These are phyloP conservation scores for Galerina marginata DNA, from an alignment of 768 basidiomycete species.

Conservation along the genomic window DNA sequence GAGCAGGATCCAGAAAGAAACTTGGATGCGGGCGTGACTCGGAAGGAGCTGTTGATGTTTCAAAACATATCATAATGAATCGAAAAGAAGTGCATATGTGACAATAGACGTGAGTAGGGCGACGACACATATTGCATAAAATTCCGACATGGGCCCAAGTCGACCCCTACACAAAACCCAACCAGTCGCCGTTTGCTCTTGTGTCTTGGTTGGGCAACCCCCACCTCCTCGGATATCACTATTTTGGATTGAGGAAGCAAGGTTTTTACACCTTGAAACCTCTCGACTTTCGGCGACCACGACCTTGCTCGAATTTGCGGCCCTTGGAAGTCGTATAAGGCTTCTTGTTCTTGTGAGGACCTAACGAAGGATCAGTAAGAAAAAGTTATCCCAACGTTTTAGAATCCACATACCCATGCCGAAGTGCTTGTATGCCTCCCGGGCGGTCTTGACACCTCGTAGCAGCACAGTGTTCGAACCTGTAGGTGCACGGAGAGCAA, in stretches of 20 bases:
- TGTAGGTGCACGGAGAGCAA: constrained; percentile 92
- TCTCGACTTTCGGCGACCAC: constrained; percentile 98
- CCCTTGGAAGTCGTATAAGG: constrained; percentile 96
- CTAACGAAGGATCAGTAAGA: constrained; percentile 30
- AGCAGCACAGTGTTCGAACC: constrained; percentile 95
- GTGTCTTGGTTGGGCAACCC: constrained; percentile 6
- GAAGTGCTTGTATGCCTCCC: constrained; percentile 97
- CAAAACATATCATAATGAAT: constrained; percentile 25
- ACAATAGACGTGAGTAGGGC: constrained; percentile 23
- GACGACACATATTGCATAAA: constrained; percentile 42
- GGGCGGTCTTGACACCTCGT: constrained; percentile 89
- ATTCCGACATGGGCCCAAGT: constrained; percentile 30
- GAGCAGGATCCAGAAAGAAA: neutral
- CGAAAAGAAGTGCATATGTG: constrained; percentile 33
- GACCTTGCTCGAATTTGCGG: constrained; percentile 98
- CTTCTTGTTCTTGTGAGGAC: constrained; percentile 98
- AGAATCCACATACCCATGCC: constrained; percentile 72
- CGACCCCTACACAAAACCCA: constrained; percentile 26
- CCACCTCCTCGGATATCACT: constrained; percentile 24
- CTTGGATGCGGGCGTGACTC: neutral
- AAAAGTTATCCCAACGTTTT: neutral
- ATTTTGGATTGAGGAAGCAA: constrained; percentile 26
- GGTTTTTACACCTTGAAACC: constrained; percentile 90
- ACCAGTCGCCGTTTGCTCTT: constrained; percentile 15
- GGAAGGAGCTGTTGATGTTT: neutral